Conservation (phyloP, 1,139 yeast genomes). For the Petasospora rhodanensis region DNA sequence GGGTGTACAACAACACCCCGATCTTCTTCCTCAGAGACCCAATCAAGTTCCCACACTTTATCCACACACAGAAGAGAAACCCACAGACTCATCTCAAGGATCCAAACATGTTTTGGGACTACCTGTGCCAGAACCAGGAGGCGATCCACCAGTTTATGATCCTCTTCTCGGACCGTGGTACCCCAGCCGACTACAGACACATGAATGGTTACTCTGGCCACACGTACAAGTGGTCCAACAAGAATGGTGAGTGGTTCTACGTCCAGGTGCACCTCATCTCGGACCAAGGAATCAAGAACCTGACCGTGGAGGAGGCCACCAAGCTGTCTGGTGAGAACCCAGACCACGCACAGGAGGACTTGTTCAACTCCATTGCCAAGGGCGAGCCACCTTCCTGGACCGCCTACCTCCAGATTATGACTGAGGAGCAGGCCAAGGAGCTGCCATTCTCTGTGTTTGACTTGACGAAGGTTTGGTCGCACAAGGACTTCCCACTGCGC, state of each 20-base stretch:
- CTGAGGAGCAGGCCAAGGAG: slow-evolving; percentile 56
- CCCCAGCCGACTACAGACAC: slow-evolving; percentile 59
- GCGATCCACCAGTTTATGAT: slow-evolving; percentile 60
- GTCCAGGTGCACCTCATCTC: slow-evolving; percentile 60
- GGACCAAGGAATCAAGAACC: slow-evolving; percentile 56
- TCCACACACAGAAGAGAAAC: slow-evolving; percentile 65
- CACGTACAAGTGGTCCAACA: slow-evolving; percentile 64
- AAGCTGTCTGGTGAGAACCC: slow-evolving; percentile 57
- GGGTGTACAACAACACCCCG: slow-evolving; percentile 62
- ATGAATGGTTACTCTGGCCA: slow-evolving; percentile 75
- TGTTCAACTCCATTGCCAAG: slow-evolving; percentile 55
- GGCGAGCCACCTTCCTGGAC: slow-evolving; percentile 65
- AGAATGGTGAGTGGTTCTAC: slow-evolving; percentile 61
- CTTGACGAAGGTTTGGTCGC: slow-evolving; percentile 64
- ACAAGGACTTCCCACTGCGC: slow-evolving; percentile 51
- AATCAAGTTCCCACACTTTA: slow-evolving; percentile 52
- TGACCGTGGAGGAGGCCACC: slow-evolving; percentile 56
- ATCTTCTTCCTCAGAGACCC: slow-evolving; percentile 57
- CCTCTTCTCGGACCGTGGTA: slow-evolving; percentile 64
- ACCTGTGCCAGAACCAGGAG: slow-evolving; percentile 57
- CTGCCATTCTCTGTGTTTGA: slow-evolving; percentile 64
- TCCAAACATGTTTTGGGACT: slow-evolving; percentile 71
- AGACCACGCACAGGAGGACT: slow-evolving; percentile 60
- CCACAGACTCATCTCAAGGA: slow-evolving; percentile 83
- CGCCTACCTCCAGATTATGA: slow-evolving; percentile 62